Conservation (phyloP, 441 rosid species). For the Populus hybrid region DNA sequence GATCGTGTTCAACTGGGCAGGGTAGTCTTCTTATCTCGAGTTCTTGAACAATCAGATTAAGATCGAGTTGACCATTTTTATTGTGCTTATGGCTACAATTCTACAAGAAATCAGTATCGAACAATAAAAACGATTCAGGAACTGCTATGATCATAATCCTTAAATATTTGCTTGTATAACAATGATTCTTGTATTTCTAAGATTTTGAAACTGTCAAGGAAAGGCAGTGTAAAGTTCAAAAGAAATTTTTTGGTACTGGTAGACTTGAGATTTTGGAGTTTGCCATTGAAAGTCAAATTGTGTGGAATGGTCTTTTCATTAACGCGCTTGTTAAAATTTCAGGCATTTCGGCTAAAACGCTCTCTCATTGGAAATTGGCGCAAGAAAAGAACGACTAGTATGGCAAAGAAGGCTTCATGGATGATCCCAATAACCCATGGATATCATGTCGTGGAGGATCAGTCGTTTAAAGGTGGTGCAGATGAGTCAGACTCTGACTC, state of each 20-base stretch:
- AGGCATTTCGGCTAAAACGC: constrained; percentile 46
- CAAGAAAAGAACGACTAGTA: constrained; percentile 26
- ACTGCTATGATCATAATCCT: neutral
- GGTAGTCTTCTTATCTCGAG: neutral
- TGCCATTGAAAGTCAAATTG: neutral
- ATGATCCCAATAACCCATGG: constrained; percentile 71
- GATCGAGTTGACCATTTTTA: neutral
- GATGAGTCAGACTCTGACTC: constrained; percentile 33
- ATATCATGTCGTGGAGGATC: constrained; percentile 47
- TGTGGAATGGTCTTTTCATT: neutral
- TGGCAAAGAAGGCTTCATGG: constrained; percentile 51
- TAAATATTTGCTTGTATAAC: neutral
- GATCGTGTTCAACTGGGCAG: neutral
- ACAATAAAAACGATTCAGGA: neutral
- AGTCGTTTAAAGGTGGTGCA: constrained; percentile 16
- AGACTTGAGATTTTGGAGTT: neutral
- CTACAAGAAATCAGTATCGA: neutral
- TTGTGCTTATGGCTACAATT: neutral
- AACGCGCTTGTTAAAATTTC: neutral
- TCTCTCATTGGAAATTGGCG: constrained; percentile 29
- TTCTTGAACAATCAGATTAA: neutral
- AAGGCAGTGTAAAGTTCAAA: neutral
- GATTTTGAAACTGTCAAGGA: neutral
- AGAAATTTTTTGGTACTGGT: neutral
- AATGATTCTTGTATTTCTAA: neutral